Conservation (phyloP, 805 yeast species). For the Saccharomycopsis synnaedendra region DNA sequence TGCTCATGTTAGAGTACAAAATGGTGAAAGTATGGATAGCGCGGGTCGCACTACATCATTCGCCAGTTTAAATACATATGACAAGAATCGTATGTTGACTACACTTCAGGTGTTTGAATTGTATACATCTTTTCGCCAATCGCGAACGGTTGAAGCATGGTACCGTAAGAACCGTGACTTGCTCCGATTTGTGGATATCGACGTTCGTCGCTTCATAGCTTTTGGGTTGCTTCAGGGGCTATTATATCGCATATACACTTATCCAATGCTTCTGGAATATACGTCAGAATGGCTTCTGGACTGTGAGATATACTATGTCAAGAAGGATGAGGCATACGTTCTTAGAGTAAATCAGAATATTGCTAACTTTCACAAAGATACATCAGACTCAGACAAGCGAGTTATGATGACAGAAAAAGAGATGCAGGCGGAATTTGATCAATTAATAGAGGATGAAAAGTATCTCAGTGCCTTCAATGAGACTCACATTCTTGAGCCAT, state of each 20-base stretch:
- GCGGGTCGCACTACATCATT: slow-evolving; percentile 10
- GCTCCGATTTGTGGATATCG: slow-evolving; percentile 44
- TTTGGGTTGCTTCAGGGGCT: slow-evolving; percentile 80
- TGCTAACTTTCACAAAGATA: neutral
- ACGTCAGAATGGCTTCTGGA: slow-evolving; percentile 14
- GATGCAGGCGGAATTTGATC: slow-evolving; percentile 1
- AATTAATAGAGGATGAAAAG: slow-evolving; percentile 3
- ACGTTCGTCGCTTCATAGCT: slow-evolving; percentile 71
- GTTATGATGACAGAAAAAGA: neutral
- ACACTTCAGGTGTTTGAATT: slow-evolving; percentile 8
- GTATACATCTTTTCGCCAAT: slow-evolving; percentile 49
- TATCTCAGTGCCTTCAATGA: slow-evolving; percentile 3
- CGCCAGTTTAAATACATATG: slow-evolving; percentile 4
- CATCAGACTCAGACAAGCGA: slow-evolving; percentile 1
- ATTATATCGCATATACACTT: slow-evolving; percentile 69
- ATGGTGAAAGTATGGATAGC: slow-evolving; percentile 2
- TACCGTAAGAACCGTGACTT: slow-evolving; percentile 49
- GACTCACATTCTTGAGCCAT: slow-evolving; percentile 4
- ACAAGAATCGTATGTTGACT: slow-evolving; percentile 7
- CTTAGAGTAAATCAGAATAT: neutral
- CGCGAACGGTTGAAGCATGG: slow-evolving; percentile 75
- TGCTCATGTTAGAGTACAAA: neutral
- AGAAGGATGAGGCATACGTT: slow-evolving; percentile 1
- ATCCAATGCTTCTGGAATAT: slow-evolving; percentile 46
- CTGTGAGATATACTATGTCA: slow-evolving; percentile 10